Conservation (phyloP, 2,329 filamentous ascomycete genomes). For the Fusarium scirpi region DNA sequence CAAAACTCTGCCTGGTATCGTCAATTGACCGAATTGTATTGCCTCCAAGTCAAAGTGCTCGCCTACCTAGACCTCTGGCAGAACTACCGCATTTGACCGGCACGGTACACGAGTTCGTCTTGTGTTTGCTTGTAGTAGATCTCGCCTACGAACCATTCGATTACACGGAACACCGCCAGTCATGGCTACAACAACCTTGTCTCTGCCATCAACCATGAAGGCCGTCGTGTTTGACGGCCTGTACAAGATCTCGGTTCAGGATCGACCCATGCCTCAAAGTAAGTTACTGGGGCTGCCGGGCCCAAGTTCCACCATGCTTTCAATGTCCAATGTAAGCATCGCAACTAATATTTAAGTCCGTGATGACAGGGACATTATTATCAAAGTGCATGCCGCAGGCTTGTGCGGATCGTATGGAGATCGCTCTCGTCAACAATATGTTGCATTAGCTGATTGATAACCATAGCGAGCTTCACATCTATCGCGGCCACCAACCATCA, state of each 20-base stretch:
- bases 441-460: conserved; percentile 1
- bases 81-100: background rate
- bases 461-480: conserved; percentile 85
- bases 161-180: background rate
- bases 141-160: background rate
- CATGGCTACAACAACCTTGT: conserved; percentile 42
- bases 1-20: conserved; percentile 8
- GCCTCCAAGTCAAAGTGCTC: background rate
- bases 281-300: conserved; percentile 9
- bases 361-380: conserved; percentile 79
- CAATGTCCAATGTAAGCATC: background rate
- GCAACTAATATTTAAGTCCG: conserved; percentile 61
- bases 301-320: background rate
- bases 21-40: background rate
- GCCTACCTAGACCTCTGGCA: background rate
- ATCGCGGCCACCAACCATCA: conserved; percentile 81
- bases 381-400: conserved; percentile 85
- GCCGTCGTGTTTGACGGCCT: conserved; percentile 89
- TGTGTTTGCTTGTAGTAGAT: background rate
- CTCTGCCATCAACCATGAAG: conserved; percentile 74
- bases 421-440: background rate
- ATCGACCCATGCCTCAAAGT: conserved; percentile 79
- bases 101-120: background rate
- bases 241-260: conserved; percentile 79
- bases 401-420: conserved; percentile 86